Conservation (phyloP, 1,139 yeast species). For the Hyphopichia buzzinii region DNA sequence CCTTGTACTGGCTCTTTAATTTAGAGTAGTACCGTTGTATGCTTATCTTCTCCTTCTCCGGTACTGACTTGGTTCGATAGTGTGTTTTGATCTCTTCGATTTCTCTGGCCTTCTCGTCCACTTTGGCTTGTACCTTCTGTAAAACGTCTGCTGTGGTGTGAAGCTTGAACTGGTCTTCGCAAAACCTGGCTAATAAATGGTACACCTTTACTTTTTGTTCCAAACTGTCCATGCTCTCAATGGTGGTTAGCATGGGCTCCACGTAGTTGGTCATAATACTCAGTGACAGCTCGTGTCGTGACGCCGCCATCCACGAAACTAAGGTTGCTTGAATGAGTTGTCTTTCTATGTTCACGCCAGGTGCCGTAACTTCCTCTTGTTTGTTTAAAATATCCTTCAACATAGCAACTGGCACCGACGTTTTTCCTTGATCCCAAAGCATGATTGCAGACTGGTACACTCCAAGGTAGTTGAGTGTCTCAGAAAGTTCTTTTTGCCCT, state of each 20-base stretch:
- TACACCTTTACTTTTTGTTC: slow-evolving; percentile 42
- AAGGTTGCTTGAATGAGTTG: slow-evolving; percentile 47
- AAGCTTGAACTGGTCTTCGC: slow-evolving; percentile 63
- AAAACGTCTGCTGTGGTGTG: slow-evolving; percentile 45
- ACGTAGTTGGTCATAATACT: slow-evolving; percentile 58
- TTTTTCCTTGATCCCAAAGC: slow-evolving; percentile 59
- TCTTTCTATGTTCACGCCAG: slow-evolving; percentile 21
- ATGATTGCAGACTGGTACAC: slow-evolving; percentile 53
- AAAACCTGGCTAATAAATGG: slow-evolving; percentile 68
- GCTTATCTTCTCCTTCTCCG: slow-evolving; percentile 44
- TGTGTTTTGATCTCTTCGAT: slow-evolving; percentile 47
- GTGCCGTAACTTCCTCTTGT: slow-evolving; percentile 15
- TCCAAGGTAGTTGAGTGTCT: background rate
- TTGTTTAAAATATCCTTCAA: slow-evolving; percentile 25
- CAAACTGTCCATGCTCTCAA: slow-evolving; percentile 16
- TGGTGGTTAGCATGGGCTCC: slow-evolving; percentile 33
- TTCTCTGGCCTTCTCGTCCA: slow-evolving; percentile 41
- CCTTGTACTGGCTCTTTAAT: slow-evolving; percentile 43
- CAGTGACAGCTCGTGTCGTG: slow-evolving; percentile 65
- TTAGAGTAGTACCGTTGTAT: slow-evolving; percentile 52
- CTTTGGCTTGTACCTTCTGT: slow-evolving; percentile 36
- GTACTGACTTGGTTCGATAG: slow-evolving; percentile 35
- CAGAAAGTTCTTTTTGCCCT: background rate
- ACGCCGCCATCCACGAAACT: slow-evolving; percentile 69
- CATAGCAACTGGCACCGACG: slow-evolving; percentile 52